Conservation (phyloP, 495 filamentous ascomycete species). For the Aspergillus diversus region DNA sequence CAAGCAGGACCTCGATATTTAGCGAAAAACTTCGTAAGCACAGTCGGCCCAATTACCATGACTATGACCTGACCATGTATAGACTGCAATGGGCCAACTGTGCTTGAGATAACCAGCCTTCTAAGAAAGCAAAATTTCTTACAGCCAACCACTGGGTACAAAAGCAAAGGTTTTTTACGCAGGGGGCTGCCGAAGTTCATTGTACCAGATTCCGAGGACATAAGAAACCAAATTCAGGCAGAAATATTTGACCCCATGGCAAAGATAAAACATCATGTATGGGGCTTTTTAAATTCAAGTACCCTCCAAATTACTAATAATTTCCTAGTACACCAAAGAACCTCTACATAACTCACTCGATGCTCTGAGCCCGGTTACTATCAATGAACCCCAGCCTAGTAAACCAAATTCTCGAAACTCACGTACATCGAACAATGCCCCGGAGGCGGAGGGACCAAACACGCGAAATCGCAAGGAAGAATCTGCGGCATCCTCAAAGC, state of each 20-base stretch:
- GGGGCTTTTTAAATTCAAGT: slow-evolving; percentile 4
- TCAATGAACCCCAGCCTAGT: slow-evolving; percentile 2
- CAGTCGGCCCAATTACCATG: background rate
- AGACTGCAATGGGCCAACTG: slow-evolving; percentile 38
- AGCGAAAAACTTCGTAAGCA: slow-evolving; percentile 35
- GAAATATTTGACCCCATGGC: slow-evolving; percentile 40
- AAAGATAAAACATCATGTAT: slow-evolving; percentile 45
- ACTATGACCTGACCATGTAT: slow-evolving; percentile 25
- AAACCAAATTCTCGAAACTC: slow-evolving; percentile 13
- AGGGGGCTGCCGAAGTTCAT: slow-evolving; percentile 32
- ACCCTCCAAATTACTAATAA: slow-evolving; percentile 1
- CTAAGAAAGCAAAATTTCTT: slow-evolving; percentile 36
- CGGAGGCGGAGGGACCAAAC: slow-evolving; percentile 1
- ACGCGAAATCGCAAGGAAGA: slow-evolving; percentile 7
- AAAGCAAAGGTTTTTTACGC: slow-evolving; percentile 28
- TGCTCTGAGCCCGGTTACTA: slow-evolving; percentile 5
- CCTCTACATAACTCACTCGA: background rate
- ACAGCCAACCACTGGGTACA: slow-evolving; percentile 32
- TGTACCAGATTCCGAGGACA: slow-evolving; percentile 25
- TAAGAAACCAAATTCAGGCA: slow-evolving; percentile 26
- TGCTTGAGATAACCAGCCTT: slow-evolving; percentile 30
- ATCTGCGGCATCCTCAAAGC: background rate
- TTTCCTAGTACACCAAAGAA: slow-evolving; percentile 13
- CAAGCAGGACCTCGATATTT: slow-evolving; percentile 28
- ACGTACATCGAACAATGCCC: background rate